phyloP scores from a whole-genome alignment of 768 basidiomycete genomes.

The Pluteus cervinus region DNA sequence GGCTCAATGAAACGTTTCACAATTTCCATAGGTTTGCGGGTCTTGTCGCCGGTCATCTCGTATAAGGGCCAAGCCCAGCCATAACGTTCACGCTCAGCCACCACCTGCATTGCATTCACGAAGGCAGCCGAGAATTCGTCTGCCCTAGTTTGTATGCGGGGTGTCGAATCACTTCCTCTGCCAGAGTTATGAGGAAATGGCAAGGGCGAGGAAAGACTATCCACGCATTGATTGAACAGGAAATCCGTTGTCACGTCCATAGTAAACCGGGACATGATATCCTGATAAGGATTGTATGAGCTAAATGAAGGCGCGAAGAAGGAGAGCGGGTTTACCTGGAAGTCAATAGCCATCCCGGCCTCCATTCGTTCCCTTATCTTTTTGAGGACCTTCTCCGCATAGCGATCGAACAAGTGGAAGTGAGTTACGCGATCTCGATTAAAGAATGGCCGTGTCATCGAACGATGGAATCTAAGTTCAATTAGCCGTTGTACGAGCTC shows the following conservation, averaged over 20 bases:
- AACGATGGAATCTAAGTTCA: conserved; percentile 37
- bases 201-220: conserved; percentile 29
- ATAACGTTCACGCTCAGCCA: conserved; percentile 24
- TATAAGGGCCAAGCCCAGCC: conserved; percentile 38
- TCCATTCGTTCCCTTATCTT: conserved; percentile 23
- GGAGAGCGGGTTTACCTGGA: conserved; percentile 39
- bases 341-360: conserved; percentile 29
- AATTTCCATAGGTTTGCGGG: conserved; percentile 29
- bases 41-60: conserved; percentile 36
- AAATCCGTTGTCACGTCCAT: conserved; percentile 54
- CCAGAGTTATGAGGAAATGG: conserved; percentile 12
- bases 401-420: conserved; percentile 34
- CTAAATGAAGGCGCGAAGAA: conserved; percentile 41
- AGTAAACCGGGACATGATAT: conserved; percentile 40
- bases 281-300: conserved; percentile 42
- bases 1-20: conserved; percentile 45
- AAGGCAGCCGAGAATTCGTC: conserved; percentile 40
- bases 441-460: conserved; percentile 49
- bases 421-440: conserved; percentile 28
- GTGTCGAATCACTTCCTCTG: conserved; percentile 19
- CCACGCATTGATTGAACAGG: conserved; percentile 40
- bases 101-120: conserved; percentile 24
- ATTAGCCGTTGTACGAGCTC: not conserved
- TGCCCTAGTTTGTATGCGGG: conserved; percentile 21
- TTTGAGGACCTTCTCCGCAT: conserved; percentile 28